Evolutionary conservation across 2,329 filamentous ascomycete species (phyloP).

Genomic region (Ceratocystis lukuohia): DNA sequence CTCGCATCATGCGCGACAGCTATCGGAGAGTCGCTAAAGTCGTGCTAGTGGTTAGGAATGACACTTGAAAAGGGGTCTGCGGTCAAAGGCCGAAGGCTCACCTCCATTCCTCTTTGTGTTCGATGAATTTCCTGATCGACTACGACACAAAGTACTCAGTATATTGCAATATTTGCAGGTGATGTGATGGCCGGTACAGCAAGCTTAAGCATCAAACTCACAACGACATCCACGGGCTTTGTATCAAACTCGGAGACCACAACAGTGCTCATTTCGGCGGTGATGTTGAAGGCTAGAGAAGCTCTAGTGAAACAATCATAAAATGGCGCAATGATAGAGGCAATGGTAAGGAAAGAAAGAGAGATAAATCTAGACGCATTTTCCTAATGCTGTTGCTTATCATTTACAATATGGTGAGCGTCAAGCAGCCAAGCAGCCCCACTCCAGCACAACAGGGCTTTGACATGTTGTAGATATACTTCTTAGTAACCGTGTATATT

Average conservation of each 20-base stretch:
- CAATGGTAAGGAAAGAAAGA: not conserved
- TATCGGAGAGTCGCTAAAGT: conserved; percentile 22
- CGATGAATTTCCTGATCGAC: not conserved
- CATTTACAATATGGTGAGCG: not conserved
- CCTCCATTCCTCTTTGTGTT: not conserved
- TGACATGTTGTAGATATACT: not conserved
- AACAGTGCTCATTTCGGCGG: not conserved
- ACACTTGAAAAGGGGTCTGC: not conserved
- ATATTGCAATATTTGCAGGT: not conserved
- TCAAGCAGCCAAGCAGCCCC: not conserved
- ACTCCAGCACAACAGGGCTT: not conserved
- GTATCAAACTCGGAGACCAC: not conserved
- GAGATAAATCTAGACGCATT: not conserved
- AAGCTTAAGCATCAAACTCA: conserved; percentile 3
- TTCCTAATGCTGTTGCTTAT: not conserved
- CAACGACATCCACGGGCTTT: not conserved
- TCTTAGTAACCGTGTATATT: not conserved
- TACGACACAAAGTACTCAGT: not conserved
- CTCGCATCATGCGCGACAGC: conserved; percentile 29
- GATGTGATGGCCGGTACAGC: not conserved
- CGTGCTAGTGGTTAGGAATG: not conserved
- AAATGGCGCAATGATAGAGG: too few relatives aligned
- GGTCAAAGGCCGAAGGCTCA: not conserved
- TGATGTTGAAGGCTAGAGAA: too few relatives aligned
- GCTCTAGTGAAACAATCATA: too few relatives aligned